Evolutionary conservation across 2,329 filamentous ascomycete species (phyloP), one percentile per base, ranked within the genome.

Genomic region (Aspergillus tanneri): DNA sequence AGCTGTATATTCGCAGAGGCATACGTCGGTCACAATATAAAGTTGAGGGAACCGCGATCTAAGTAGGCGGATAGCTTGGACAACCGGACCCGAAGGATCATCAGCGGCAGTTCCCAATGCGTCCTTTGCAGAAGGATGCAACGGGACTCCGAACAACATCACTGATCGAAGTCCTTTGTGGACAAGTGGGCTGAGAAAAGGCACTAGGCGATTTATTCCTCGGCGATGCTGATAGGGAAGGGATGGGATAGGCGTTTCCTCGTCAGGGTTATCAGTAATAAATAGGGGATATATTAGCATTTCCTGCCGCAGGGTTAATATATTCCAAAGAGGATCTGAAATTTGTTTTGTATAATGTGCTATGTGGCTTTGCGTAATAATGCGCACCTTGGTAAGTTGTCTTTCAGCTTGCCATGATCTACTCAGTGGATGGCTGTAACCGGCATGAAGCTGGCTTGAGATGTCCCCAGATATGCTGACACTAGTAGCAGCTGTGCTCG

Each of bases 231-330:
- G 92, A 67, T 90, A 90, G 1, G 93, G 93, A 3, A 99, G 82
- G 16, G 91, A 96, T 42, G 91, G 86, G 48, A 99, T 95, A 12
- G 87, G 79, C 11, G 86, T 87, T 75, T 96, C 88, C 74, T 97
- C 92, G 64, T 97, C 89, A 27, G 92, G 88, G 65, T 88, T 83
- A 72, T 99, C 93, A 63, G 93, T 95, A 57, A 99, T 83, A 76
- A 99, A 99, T 58, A 99, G 81, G 10, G 93, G 93, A 73, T 95
- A 97, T 64, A 99, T 96, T 63, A 99, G 86, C 93, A 97, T 97
- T 28, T 91, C 93, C 90, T 96, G 47, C 7, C 18, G 35, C 34
- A 50, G 40, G 39, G 22, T 50, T 23, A 44, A 16, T 39, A 25
- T 22, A n/a, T 10, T 42, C 38, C 21, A 37, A 9, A 7, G 18